phyloP scores from a whole-genome alignment of 306 rosid species.

The Cicer cuneatum region DNA sequence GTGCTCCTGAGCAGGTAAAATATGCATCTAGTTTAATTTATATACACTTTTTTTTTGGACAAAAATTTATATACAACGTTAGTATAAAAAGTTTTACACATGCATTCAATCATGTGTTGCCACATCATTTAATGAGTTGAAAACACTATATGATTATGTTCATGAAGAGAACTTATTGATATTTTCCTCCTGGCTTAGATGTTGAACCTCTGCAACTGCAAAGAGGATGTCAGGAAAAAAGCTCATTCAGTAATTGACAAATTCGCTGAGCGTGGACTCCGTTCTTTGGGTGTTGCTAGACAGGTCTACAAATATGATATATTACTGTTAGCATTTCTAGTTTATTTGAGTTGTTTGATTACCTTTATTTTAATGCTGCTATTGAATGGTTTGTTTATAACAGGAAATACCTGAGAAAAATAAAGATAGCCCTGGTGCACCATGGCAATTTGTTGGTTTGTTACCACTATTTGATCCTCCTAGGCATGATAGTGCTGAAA shows the following conservation, averaged over 20 bases:
- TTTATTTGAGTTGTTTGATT: slow-evolving; percentile 26
- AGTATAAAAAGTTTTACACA: no score
- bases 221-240: slow-evolving; percentile 75
- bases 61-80: no score
- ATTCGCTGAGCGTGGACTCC: slow-evolving; percentile 97
- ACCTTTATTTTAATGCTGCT: slow-evolving; percentile 32
- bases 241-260: slow-evolving; percentile 81
- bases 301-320: slow-evolving; percentile 65
- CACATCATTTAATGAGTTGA: no score
- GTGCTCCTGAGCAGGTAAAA: slow-evolving; percentile 99
- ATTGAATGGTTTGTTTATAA: slow-evolving; percentile 35
- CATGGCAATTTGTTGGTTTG: slow-evolving; percentile 94
- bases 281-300: slow-evolving; percentile 94
- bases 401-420: slow-evolving; percentile 87
- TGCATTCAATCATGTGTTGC: no score
- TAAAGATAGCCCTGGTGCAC: slow-evolving; percentile 80
- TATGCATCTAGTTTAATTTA: background rate
- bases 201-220: slow-evolving; percentile 86
- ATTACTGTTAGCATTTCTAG: slow-evolving; percentile 12
- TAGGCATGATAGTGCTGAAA: slow-evolving; percentile 99
- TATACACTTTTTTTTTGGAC: no score
- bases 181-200: slow-evolving; percentile 59
- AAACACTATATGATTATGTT: slow-evolving; percentile 8
- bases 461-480: slow-evolving; percentile 98
- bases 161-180: slow-evolving; percentile 17